A percentile compares a stretch with the other conserved stretches of the same genome.
These are phyloP conservation scores for Aspergillus sp. DNA, from an alignment of 2,329 filamentous ascomycete species.

Conservation along the genomic window DNA sequence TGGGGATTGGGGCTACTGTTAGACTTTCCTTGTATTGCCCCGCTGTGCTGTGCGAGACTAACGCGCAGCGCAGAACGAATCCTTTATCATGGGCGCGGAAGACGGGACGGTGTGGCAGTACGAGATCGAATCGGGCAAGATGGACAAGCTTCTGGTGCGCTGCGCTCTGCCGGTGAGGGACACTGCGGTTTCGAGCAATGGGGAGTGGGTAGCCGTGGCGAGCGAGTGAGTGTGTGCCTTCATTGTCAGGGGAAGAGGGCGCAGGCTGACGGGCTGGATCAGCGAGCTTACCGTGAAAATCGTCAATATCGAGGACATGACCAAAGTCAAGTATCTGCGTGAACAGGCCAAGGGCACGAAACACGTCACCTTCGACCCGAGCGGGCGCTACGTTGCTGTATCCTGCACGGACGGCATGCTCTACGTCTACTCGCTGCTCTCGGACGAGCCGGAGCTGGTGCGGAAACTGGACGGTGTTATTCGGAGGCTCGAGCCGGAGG, in stretches of 20 bases:
- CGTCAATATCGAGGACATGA: conserved; percentile 71
- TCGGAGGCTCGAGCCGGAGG: conserved; percentile 64
- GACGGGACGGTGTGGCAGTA: conserved; percentile 95
- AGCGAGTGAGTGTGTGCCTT: conserved; percentile 57
- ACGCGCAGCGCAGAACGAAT: conserved; percentile 50
- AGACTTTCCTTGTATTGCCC: conserved; percentile 7
- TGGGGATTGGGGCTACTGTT: conserved; percentile 63
- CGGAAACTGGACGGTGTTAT: conserved; percentile 81
- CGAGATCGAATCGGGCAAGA: conserved; percentile 57
- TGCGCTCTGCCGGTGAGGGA: conserved; percentile 81
- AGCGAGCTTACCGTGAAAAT: conserved; percentile 82
- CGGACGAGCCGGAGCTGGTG: conserved; percentile 70
- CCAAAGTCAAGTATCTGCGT: conserved; percentile 63
- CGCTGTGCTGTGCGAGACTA: conserved; percentile 3
- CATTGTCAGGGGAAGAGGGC: not conserved
- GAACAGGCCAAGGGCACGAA: conserved; percentile 85
- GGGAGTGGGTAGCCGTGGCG: conserved; percentile 85
- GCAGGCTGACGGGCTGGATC: conserved; percentile 10
- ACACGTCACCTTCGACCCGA: conserved; percentile 79
- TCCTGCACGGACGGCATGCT: conserved; percentile 83
- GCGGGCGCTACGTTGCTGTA: conserved; percentile 63
- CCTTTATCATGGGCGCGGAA: conserved; percentile 83
- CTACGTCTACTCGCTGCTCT: conserved; percentile 77
- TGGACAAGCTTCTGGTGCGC: conserved; percentile 74
- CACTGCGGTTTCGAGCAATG: conserved; percentile 70